phyloP scores from a whole-genome alignment of 306 rosid genomes.

The Castanospermum australe region DNA sequence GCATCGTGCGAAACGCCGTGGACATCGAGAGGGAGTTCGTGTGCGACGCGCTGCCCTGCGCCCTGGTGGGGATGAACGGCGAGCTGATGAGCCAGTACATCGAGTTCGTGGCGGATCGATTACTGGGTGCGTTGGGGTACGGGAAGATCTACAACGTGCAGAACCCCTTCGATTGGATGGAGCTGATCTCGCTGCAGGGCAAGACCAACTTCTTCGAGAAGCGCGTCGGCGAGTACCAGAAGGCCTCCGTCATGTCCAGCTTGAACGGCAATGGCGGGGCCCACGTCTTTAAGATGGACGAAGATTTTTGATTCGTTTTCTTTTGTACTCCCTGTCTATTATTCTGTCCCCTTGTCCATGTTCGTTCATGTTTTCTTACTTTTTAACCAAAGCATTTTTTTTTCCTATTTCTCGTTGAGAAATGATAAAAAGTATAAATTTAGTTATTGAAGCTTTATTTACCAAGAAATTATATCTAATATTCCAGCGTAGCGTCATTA shows the following conservation, averaged over 20 bases:
- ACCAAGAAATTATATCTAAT: too few species aligned
- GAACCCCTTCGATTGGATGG: conserved; percentile 98
- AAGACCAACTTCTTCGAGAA: conserved; percentile 90
- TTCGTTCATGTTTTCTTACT: neutral
- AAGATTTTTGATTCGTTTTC: conserved; percentile 36
- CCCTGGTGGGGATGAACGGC: conserved; percentile 80
- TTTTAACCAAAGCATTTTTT: neutral
- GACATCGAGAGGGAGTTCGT: conserved; percentile 79
- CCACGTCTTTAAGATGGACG: conserved; percentile 67
- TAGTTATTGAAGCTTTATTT: too few species aligned
- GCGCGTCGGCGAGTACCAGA: conserved; percentile 87
- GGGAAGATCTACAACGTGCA: conserved; percentile 55
- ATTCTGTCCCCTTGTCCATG: neutral
- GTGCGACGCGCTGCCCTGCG: conserved; percentile 83
- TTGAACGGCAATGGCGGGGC: conserved; percentile 48
- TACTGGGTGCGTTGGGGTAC: conserved; percentile 61
- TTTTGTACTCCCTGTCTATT: neutral
- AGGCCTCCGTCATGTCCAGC: conserved; percentile 77
- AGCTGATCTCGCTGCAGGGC: conserved; percentile 85
- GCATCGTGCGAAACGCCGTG: conserved; percentile 60
- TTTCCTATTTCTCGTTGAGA: neutral
- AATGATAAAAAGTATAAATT: conserved; percentile 10
- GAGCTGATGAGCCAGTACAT: conserved; percentile 77
- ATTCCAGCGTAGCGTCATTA: too few species aligned
- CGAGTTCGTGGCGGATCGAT: conserved; percentile 81